Percentiles rank a stretch among this genome's conserved stretches.
phyloP scores from a whole-genome alignment of 371 early-diverging fungal species.

The Vairimorpha apis region DNA sequence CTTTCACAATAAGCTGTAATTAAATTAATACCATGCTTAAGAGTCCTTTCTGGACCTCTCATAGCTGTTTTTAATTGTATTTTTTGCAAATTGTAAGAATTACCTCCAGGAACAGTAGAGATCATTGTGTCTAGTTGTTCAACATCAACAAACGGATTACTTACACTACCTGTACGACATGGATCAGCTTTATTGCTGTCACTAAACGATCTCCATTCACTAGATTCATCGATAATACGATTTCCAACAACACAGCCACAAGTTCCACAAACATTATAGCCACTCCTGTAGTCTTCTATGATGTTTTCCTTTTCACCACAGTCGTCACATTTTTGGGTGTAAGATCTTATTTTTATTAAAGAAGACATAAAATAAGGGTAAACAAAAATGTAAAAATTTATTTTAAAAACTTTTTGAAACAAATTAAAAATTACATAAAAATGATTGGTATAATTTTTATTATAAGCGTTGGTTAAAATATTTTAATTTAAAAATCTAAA shows the following conservation, averaged over 20 bases:
- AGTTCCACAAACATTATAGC: slow-evolving; percentile 86
- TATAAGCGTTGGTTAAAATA: no score
- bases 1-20: slow-evolving; percentile 82
- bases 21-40: slow-evolving; percentile 79
- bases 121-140: slow-evolving; percentile 64
- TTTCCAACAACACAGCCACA: slow-evolving; percentile 87
- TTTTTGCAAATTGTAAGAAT: slow-evolving; percentile 58
- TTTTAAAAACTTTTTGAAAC: background rate
- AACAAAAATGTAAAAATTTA: background rate
- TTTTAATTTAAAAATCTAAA: no score
- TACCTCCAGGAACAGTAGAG: slow-evolving; percentile 48
- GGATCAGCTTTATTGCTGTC: slow-evolving; percentile 83
- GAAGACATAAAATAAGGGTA: slow-evolving; percentile 28
- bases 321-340: slow-evolving; percentile 54
- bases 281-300: slow-evolving; percentile 79
- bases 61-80: slow-evolving; percentile 64
- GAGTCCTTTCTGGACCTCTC: slow-evolving; percentile 67
- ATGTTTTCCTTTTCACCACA: slow-evolving; percentile 70
- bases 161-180: slow-evolving; percentile 91
- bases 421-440: background rate
- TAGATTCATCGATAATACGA: slow-evolving; percentile 90
- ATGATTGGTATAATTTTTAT: background rate
- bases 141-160: slow-evolving; percentile 64
- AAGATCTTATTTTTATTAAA: slow-evolving; percentile 31
- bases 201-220: slow-evolving; percentile 94